Evolutionary conservation across 805 yeast genomes (phyloP).

Genomic region (Candida loeiensis): DNA sequence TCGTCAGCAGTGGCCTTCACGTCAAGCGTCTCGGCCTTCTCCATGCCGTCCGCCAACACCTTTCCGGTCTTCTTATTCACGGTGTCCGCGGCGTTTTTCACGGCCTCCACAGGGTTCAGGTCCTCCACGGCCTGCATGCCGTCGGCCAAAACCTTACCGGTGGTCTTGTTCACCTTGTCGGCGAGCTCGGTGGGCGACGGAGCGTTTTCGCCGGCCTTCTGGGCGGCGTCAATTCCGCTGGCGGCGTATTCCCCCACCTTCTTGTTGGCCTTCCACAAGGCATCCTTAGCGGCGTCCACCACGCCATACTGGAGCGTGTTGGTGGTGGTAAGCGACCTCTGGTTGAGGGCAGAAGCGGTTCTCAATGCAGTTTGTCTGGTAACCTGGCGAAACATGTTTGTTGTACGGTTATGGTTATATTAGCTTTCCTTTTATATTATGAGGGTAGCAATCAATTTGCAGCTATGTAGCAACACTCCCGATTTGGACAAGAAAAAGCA

Average conservation of each 20-base stretch:
- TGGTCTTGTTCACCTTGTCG: slow-evolving; percentile 30
- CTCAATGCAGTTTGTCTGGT: slow-evolving; percentile 10
- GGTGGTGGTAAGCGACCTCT: slow-evolving; percentile 2
- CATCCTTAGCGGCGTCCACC: slow-evolving; percentile 32
- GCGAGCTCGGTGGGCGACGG: slow-evolving; percentile 28
- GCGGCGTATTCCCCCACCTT: slow-evolving; percentile 40
- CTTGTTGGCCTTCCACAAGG: slow-evolving; percentile 27
- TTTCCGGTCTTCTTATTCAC: slow-evolving; percentile 39
- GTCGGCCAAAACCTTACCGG: slow-evolving; percentile 39
- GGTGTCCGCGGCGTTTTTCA: slow-evolving; percentile 22
- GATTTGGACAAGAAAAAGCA: slow-evolving; percentile 1
- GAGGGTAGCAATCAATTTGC: not conserved
- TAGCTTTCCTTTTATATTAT: slow-evolving; percentile 1
- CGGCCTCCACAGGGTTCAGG: slow-evolving; percentile 17
- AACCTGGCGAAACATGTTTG: slow-evolving; percentile 12
- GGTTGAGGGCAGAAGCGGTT: slow-evolving; percentile 1
- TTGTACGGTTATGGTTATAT: not conserved
- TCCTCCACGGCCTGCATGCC: slow-evolving; percentile 37
- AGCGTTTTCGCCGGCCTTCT: slow-evolving; percentile 17
- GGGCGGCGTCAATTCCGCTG: slow-evolving; percentile 34
- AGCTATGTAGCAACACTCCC: slow-evolving; percentile 7
- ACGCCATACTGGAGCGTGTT: slow-evolving; percentile 13
- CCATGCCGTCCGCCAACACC: slow-evolving; percentile 38
- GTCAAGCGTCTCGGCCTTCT: slow-evolving; percentile 28
- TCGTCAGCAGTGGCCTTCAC: slow-evolving; percentile 20